Evolutionary conservation across 2,329 filamentous ascomycete genomes (phyloP).

Genomic region (Aspergillus neotritici): DNA sequence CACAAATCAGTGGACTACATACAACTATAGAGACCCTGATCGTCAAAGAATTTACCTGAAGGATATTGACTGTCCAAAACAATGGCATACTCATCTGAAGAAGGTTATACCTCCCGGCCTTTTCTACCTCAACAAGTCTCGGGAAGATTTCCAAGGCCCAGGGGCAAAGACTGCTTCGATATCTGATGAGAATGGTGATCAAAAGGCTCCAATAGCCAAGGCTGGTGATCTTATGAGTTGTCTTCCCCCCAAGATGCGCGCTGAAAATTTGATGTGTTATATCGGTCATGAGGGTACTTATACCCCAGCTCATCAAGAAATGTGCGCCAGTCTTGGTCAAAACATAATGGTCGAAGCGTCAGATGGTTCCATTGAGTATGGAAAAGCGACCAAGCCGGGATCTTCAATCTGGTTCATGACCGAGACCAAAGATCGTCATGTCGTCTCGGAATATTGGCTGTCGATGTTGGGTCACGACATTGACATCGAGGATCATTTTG

Average conservation of each 20-base stretch:
- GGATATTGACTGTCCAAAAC: slow-evolving; percentile 86
- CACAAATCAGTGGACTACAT: slow-evolving; percentile 71
- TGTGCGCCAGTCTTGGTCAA: slow-evolving; percentile 93
- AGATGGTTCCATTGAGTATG: slow-evolving; percentile 55
- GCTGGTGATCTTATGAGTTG: slow-evolving; percentile 94
- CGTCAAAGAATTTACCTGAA: slow-evolving; percentile 90
- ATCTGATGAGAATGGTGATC: slow-evolving; percentile 38
- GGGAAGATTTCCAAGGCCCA: slow-evolving; percentile 53
- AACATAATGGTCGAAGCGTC: slow-evolving; percentile 98
- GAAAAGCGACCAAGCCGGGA: slow-evolving; percentile 67
- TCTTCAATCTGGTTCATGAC: slow-evolving; percentile 99
- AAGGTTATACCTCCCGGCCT: slow-evolving; percentile 73
- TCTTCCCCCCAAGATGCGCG: slow-evolving; percentile 77
- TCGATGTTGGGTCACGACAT: slow-evolving; percentile 93
- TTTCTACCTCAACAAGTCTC: slow-evolving; percentile 84
- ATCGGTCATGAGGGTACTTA: slow-evolving; percentile 96
- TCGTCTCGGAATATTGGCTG: slow-evolving; percentile 89
- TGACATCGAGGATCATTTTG: slow-evolving; percentile 94
- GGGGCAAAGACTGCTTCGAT: slow-evolving; percentile 45
- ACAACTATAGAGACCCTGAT: slow-evolving; percentile 70
- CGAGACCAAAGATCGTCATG: slow-evolving; percentile 81
- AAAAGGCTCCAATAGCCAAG: slow-evolving; percentile 57
- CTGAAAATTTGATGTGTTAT: slow-evolving; percentile 97
- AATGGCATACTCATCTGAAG: slow-evolving; percentile 77
- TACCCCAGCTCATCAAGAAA: slow-evolving; percentile 90